Evolutionary conservation across 2,329 filamentous ascomycete genomes (phyloP).

Genomic region (Pezicula carpinea): DNA sequence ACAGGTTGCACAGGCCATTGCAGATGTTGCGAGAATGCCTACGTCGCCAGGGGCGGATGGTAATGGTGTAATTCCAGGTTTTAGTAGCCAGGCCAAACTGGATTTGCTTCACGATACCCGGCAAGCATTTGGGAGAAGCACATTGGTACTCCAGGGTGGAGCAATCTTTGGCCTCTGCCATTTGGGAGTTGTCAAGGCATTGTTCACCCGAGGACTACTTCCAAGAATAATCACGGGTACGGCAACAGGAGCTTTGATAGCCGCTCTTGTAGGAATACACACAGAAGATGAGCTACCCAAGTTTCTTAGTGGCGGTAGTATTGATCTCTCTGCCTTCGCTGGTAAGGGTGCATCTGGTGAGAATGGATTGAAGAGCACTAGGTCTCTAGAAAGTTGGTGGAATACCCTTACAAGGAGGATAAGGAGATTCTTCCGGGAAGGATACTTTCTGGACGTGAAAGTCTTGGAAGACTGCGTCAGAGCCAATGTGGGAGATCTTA

Average conservation of each 20-base stretch:
- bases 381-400: constrained; percentile 36
- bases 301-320: constrained; percentile 72
- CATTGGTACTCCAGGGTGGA: constrained; percentile 81
- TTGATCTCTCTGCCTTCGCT: constrained; percentile 78
- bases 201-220: constrained; percentile 74
- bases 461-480: constrained; percentile 81
- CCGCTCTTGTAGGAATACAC: constrained; percentile 81
- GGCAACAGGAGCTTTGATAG: constrained; percentile 84
- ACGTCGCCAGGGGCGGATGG: constrained; percentile 42
- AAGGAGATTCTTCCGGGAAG: constrained; percentile 65
- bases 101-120: constrained; percentile 83
- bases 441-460: constrained; percentile 77
- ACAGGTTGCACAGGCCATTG: constrained; percentile 75
- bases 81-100: constrained; percentile 54
- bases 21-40: constrained; percentile 66
- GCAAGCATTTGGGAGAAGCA: constrained; percentile 82
- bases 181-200: constrained; percentile 81
- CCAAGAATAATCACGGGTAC: constrained; percentile 90
- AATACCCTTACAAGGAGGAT: constrained; percentile 62
- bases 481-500: constrained; percentile 81
- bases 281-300: constrained; percentile 77
- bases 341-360: constrained; percentile 28
- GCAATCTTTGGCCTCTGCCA: constrained; percentile 90
- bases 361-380: constrained; percentile 25
- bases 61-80: constrained; percentile 33